Base-by-base conservation (phyloP, 2,329 filamentous ascomycete genomes). In the Esteya vermicola region DNA sequence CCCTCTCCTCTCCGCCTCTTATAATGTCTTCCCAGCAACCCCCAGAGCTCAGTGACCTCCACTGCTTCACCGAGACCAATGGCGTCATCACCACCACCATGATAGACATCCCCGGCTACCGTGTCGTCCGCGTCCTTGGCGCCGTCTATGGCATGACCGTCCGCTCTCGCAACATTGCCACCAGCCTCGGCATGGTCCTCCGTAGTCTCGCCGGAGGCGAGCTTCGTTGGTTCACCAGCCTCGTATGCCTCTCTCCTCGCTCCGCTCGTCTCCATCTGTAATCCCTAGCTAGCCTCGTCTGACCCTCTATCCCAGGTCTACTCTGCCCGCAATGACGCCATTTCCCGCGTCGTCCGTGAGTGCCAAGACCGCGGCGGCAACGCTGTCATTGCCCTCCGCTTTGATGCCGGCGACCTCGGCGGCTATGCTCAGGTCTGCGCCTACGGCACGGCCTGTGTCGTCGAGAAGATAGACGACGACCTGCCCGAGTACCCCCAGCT, bases 81-180 rank as follows among this genome's bases (percentile, higher is more conserved):
- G 73, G 73, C 28, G 63, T 78, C 40, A 68, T 78, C 46, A 76
- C 71, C 1, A 69, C 70, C 0, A 78, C 74, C 39, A 78, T 76
- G 72, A 73, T 70, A 55, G 72, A 78, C 50, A 57, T 78, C 19
- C 73, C 73, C 1, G 72, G 72, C 8, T 77, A 77, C 55, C 69
- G 66, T 45, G 60, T 78, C 36, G 64, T 68, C 28, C 62, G 62
- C 39, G 67, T 75, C 1, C 64, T 78, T 6, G 74, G 74, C 40
- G 66, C 70, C 8, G 67, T 68, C 54, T 51, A 58, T 51, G 48
- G 64, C 53, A 43, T 65, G 32, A 56, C 54, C 47, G 45, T 59
- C 46, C 38, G 58, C 38, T 68, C 67, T 14, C 68, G 73, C 36
- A 78, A 78, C 57, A 67, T 68, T 53, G 72, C 66, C 6, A 70